Conservation (phyloP, 1,284 basidiomycete genomes). For the Coniferiporia sulphurascens region DNA sequence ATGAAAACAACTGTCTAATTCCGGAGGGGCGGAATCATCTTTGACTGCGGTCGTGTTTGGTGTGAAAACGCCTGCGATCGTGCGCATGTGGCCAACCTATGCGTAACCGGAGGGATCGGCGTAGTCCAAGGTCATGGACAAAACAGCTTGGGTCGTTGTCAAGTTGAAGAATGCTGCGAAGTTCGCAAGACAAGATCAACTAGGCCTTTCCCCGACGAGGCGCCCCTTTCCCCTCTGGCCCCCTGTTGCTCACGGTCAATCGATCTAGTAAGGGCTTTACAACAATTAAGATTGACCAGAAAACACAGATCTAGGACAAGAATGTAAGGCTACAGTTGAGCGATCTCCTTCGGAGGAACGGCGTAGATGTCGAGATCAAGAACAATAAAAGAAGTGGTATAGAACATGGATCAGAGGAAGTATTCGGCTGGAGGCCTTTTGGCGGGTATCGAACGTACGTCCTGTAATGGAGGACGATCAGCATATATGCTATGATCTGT, state of each 20-base stretch:
- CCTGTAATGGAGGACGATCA: constrained; percentile 6
- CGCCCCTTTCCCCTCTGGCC: no score
- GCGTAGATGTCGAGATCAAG: not conserved
- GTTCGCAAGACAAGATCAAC: no score
- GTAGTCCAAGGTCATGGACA: no score
- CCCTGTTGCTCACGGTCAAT: not conserved
- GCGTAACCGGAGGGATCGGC: no score
- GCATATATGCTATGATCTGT: not conserved
- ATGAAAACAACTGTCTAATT: no score
- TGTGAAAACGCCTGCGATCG: no score
- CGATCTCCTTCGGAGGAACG: not conserved
- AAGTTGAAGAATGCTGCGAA: no score
- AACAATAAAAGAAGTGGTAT: not conserved
- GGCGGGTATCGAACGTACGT: constrained; percentile 18
- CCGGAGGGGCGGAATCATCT: no score
- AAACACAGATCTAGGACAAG: not conserved
- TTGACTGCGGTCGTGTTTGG: no score
- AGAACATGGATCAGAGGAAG: constrained; percentile 12
- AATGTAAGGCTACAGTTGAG: not conserved
- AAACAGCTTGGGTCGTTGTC: no score
- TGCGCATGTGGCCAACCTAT: no score
- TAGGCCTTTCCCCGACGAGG: no score
- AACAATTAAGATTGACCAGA: not conserved
- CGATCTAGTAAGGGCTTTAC: not conserved
- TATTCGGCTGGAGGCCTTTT: constrained; percentile 20